Percentiles rank a stretch among this genome's conserved stretches.
phyloP scores from a whole-genome alignment of 306 rosid species.

The Macrotyloma uniflorum region DNA sequence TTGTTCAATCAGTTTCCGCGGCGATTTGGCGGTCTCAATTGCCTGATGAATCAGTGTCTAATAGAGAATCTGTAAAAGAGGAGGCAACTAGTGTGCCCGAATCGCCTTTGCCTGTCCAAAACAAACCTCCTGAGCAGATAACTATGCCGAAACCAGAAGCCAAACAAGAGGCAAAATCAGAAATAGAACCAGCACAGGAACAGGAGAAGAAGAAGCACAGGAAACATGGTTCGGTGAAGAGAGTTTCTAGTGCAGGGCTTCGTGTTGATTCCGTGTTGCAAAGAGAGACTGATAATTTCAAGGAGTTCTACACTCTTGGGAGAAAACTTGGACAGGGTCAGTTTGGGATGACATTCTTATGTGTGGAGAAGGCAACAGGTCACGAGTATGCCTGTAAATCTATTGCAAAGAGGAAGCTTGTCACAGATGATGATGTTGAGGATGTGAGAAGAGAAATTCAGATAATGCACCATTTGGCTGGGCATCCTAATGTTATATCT shows the following conservation, averaged over 20 bases:
- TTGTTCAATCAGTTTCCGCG: constrained; percentile 89
- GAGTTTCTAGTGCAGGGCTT: constrained; percentile 91
- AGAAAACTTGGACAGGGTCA: constrained; percentile 94
- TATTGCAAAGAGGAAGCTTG: constrained; percentile 91
- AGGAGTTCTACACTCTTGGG: constrained; percentile 77
- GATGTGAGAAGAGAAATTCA: constrained; percentile 99
- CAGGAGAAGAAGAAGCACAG: constrained; percentile 45
- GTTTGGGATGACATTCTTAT: constrained; percentile 80
- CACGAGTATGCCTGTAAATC: constrained; percentile 86
- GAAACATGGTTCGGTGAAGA: constrained; percentile 67
- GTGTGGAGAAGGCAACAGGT: constrained; percentile 84
- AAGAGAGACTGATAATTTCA: constrained; percentile 70
- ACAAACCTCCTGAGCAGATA: constrained; percentile 87
- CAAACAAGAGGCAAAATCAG: constrained; percentile 29
- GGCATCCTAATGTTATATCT: constrained; percentile 89
- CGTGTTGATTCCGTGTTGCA: constrained; percentile 76
- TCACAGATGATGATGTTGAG: constrained; percentile 88
- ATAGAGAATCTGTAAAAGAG: constrained; percentile 53
- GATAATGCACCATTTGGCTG: constrained; percentile 98
- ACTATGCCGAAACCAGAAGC: constrained; percentile 66
- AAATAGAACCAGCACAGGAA: constrained; percentile 27
- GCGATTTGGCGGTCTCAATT: constrained; percentile 82
- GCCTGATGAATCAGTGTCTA: constrained; percentile 68
- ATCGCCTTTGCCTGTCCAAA: constrained; percentile 74
- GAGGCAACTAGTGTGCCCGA: constrained; percentile 54